Evolutionary conservation across 2,329 filamentous ascomycete species (phyloP).

Genomic region (Aureobasidium mangrovei): DNA sequence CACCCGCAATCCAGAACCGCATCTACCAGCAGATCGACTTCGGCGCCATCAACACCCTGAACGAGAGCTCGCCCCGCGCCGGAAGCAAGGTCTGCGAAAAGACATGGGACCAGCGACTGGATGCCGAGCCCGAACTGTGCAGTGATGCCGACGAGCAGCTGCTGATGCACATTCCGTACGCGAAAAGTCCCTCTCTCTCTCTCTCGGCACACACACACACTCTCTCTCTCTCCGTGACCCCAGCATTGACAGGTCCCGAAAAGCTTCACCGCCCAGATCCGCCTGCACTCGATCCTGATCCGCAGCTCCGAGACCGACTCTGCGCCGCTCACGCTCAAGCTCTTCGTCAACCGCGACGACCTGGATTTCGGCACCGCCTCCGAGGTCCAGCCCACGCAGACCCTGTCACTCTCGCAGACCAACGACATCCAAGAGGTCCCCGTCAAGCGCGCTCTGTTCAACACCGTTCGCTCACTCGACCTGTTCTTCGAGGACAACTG

Average conservation of each 20-base stretch:
- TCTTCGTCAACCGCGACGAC: constrained; percentile 80
- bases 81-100: constrained; percentile 76
- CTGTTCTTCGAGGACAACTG: constrained; percentile 94
- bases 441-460: constrained; percentile 82
- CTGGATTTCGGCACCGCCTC: constrained; percentile 74
- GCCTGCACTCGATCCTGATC: constrained; percentile 80
- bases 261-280: constrained; percentile 88
- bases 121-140: constrained; percentile 62
- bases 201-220: not conserved
- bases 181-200: not conserved
- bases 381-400: constrained; percentile 63
- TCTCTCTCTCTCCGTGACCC: not conserved
- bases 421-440: constrained; percentile 78
- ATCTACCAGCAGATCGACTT: constrained; percentile 92
- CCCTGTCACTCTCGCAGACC: constrained; percentile 67
- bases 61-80: constrained; percentile 61
- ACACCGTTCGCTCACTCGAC: constrained; percentile 68
- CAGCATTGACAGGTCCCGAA: not conserved
- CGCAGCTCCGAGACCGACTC: constrained; percentile 63
- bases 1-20: constrained; percentile 79
- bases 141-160: constrained; percentile 90
- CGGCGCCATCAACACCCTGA: constrained; percentile 72
- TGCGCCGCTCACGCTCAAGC: constrained; percentile 73
- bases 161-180: constrained; percentile 79
- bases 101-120: constrained; percentile 76